These are phyloP conservation scores for Hydnomerulius pinastri DNA, from an alignment of 768 basidiomycete genomes.

Conservation along the genomic window DNA sequence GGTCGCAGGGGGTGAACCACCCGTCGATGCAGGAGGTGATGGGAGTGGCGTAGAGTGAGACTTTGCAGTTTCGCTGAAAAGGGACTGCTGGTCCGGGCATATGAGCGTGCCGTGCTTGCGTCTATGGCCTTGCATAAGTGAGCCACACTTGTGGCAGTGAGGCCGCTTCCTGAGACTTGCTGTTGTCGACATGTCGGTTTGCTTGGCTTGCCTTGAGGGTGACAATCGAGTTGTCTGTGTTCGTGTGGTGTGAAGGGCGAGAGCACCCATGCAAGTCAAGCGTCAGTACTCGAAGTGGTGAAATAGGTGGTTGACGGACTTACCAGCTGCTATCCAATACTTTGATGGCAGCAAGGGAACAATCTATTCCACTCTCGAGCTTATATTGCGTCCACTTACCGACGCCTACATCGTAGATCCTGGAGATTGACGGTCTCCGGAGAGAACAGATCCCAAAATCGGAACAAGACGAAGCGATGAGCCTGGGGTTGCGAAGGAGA, in stretches of 20 bases:
- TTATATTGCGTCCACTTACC: conserved; percentile 26
- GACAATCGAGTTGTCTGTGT: background rate
- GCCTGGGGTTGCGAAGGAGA: conserved; percentile 25
- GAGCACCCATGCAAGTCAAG: background rate
- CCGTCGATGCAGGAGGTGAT: conserved; percentile 30
- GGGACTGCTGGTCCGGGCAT: conserved; percentile 23
- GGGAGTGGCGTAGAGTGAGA: conserved; percentile 25
- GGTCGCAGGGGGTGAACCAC: conserved; percentile 22
- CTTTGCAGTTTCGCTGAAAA: conserved; percentile 18
- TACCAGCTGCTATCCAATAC: conserved; percentile 26
- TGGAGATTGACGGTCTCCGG: conserved; percentile 4
- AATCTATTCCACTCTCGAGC: conserved; percentile 2
- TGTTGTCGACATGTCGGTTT: conserved; percentile 26
- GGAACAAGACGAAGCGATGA: conserved; percentile 21
- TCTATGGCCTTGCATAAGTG: conserved; percentile 34
- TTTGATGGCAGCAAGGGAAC: conserved; percentile 26
- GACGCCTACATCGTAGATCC: conserved; percentile 5
- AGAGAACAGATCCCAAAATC: conserved; percentile 19
- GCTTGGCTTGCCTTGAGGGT: conserved; percentile 4
- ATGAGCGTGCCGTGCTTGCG: conserved; percentile 32
- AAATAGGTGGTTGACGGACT: conserved; percentile 10
- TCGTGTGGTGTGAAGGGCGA: background rate
- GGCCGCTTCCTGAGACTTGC: conserved; percentile 34
- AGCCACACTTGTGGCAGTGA: conserved; percentile 36
- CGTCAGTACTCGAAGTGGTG: conserved; percentile 6